Base-by-base conservation (phyloP, 1,284 basidiomycete species). In the Cutaneotrichosporon mucoides region DNA sequence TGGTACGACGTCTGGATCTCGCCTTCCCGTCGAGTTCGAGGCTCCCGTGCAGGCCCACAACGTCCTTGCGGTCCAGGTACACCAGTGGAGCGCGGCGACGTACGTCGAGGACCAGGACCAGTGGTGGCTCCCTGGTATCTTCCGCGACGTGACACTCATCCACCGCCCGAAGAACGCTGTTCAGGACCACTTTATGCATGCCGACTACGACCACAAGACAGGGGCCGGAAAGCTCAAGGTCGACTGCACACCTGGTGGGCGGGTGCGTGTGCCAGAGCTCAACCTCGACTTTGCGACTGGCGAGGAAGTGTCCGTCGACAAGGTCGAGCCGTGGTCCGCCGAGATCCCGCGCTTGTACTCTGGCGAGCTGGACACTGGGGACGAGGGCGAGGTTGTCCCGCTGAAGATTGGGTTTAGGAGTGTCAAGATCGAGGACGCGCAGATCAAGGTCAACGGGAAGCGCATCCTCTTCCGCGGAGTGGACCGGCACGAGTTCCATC, bases 51-150 rank as follows among this genome's bases (percentile, higher is more conserved):
- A 11, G 10, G 38, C 3, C 1, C 43, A 44, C 38, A 64, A 63
- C 37, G 44, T 56, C 5, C 52, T 68, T 4, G 55, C 57, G 5
- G 59, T 65, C 6, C 61, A 60, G 10, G 66, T 68, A 1, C 55
- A 55, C 46, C 62, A 68, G 53, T 68, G 66, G 66, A 63, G 60
- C 5, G 62, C 62, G 5, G 64, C 46, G 2, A 50, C 38, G 2
- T 69, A 67, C 37, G 44, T 66, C 43, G 67, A 69, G 59, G 66
- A 67, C 56, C 67, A 69, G 50, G 67, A 69, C 56, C 64, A 69
- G 59, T 69, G 67, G 67, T 69, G 62, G 61, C 56, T 69, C 13
- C 66, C 67, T 0, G 66, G 66, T 11, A 67, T 68, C 51, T 69
- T 67, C 60, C 63, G 67, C 6, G 64, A 67, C 36, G 66, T 69